Base-by-base conservation (phyloP, 2,329 filamentous ascomycete genomes). In the Fusarium sp. region DNA sequence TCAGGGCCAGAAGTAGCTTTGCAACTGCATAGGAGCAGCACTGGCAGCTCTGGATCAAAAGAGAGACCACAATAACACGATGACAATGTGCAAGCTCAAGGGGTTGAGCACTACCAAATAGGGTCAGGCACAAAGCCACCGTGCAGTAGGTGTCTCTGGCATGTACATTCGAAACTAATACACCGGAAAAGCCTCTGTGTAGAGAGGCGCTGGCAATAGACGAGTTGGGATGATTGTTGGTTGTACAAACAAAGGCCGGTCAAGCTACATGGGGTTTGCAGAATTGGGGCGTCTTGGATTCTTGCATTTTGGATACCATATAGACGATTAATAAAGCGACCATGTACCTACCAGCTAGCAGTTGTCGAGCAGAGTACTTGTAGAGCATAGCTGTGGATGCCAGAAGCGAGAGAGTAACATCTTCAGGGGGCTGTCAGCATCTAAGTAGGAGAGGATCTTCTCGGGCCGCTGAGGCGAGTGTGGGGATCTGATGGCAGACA, bases 1-100 rank as follows among this genome's bases (percentile, higher is more conserved):
- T 89, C 58, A 80, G 86, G 50, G 76, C 76, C 19, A 81, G 76
- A 52, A 88, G 86, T 67, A 79, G 81, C 43, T 88, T 81, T 73
- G 84, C 85, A 25, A 76, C 68, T 46, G 66, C 63, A 15, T 76
- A 61, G 61, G 36, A 36, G 48, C 25, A 44, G 15, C 39, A 22
- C 5, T 13, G 7, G 10, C 31, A n/a, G n/a, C 6, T 28, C 26
- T 28, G 26, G 9, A 10, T 28, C 26, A 28, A 10, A 7, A 10
- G 6, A 28, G 26, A 28, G 26, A 28, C 26, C 2, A 10, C 26
- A 28, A 28, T 3, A 28, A 3, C 15, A 47, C 2, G 24, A 26
- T 31, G 24, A 42, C 24, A 15, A 26, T 9, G 19, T 54, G 13
- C 36, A 25, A 47, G 41, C 34, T 13, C 19, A 52, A 41, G 28